Base-by-base conservation (phyloP, 345 rosid genomes). In the Hibiscus syriacus region DNA sequence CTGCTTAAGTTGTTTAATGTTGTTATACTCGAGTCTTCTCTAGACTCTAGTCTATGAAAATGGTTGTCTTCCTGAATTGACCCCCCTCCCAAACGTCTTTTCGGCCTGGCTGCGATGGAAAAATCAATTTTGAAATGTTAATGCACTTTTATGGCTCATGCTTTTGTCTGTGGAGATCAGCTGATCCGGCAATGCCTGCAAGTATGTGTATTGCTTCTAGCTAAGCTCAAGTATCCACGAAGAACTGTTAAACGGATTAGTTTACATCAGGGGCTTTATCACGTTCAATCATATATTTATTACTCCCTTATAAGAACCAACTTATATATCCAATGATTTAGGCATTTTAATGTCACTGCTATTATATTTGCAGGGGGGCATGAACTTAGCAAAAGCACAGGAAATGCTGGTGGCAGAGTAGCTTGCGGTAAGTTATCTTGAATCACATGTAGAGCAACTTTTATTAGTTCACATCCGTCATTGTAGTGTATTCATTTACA, bases 401-500 rank as follows among this genome's bases (percentile, higher is more conserved):
- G 98, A 69, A 93, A 93, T 69, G 98, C 98, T 3, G 98, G 97
- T 3, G 95, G 91, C 71, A 84, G 96, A 73, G 22, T 88, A 64
- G 98, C 97, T 59, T 92, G 97, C 1, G 98, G 98, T 48, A 48
- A 48, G 53, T 48, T 26, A 14, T 45, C 17, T 43, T 36, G 23
- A 43, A 58, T 60, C 17, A 3, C 2, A 19, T 36, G 34, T 11
- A 39, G 5, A 22, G 65, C 58, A 50, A 4, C 50, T 48, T 46
- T 41, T 68, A 19, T 48, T n/a, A n/a, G 20, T 48, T 48, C n/a
- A 6, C 10, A 19, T 5, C 65, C 1, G 22, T 12, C 19, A 0
- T 11, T 38, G 45, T 36, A 5, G 27, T 11, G 17, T 9, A 2
- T 4, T 19, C n/a, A n/a, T n/a, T 27, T 23, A 64, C 1, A 0